These are phyloP conservation scores for Haplographium delicatum DNA, from an alignment of 495 filamentous ascomycete species.

Conservation along the genomic window DNA sequence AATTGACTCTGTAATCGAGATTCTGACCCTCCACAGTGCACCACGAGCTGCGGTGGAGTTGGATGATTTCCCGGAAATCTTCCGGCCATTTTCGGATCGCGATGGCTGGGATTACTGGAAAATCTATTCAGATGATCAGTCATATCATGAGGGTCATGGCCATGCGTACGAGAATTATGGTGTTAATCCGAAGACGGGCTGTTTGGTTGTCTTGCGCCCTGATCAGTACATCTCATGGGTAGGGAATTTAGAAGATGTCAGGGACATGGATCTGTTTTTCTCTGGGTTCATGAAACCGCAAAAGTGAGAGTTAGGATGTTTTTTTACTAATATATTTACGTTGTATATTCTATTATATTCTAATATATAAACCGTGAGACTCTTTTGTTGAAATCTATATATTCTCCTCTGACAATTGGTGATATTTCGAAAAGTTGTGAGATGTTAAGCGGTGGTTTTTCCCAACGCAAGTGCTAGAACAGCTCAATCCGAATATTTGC, in stretches of 20 bases:
- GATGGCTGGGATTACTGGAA: slow-evolving; percentile 61
- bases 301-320: too few species aligned
- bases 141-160: slow-evolving; percentile 54
- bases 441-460: too few species aligned
- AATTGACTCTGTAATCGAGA: slow-evolving; percentile 45
- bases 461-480: too few species aligned
- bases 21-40: slow-evolving; percentile 56
- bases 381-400: too few species aligned
- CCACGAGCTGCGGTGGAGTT: slow-evolving; percentile 46
- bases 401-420: too few species aligned
- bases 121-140: slow-evolving; percentile 59
- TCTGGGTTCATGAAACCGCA: slow-evolving; percentile 4
- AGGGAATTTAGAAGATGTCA: slow-evolving; percentile 6
- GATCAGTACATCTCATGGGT: slow-evolving; percentile 58
- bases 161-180: slow-evolving; percentile 61
- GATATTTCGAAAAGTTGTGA: too few species aligned
- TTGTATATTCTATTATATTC: too few species aligned
- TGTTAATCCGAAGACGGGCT: slow-evolving; percentile 52
- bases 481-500: too few species aligned
- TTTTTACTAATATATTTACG: too few species aligned
- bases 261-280: slow-evolving; percentile 9
- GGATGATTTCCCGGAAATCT: slow-evolving; percentile 50
- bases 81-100: slow-evolving; percentile 53
- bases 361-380: too few species aligned
- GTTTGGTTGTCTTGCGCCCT: slow-evolving; percentile 55